Conservation (phyloP, 306 rosid species). For the Ziziphus jujuba region DNA sequence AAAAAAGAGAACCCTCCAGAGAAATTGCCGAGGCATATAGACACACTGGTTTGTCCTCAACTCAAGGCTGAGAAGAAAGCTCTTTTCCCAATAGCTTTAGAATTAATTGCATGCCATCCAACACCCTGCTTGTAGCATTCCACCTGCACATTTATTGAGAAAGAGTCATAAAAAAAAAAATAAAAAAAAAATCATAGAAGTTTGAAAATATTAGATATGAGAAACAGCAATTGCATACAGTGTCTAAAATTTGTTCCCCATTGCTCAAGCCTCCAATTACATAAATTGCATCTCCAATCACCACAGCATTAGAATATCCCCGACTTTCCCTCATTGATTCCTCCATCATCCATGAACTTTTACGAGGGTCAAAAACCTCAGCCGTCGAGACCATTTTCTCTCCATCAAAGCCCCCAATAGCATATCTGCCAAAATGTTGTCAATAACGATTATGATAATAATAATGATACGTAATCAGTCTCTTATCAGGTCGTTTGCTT, state of each 20-base stretch:
- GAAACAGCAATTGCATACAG: constrained; percentile 20
- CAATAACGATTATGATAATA: neutral
- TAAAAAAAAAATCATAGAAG: neutral
- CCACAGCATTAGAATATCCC: constrained; percentile 32
- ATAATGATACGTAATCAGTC: no score
- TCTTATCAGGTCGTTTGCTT: no score
- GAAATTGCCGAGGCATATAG: no score
- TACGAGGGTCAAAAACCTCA: constrained; percentile 48
- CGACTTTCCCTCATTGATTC: constrained; percentile 34
- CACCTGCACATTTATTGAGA: constrained; percentile 28
- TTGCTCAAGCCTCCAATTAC: constrained; percentile 38
- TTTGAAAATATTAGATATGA: neutral
- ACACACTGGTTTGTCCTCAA: neutral
- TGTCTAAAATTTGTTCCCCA: constrained; percentile 17
- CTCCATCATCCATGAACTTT: constrained; percentile 34
- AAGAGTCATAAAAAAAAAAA: neutral
- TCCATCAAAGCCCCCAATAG: constrained; percentile 45
- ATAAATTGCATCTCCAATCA: constrained; percentile 38
- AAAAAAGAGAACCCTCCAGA: no score
- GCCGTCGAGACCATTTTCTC: constrained; percentile 30
- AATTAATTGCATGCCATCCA: constrained; percentile 40
- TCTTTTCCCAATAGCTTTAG: constrained; percentile 43
- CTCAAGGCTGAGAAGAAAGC: constrained; percentile 45
- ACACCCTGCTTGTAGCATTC: constrained; percentile 39
- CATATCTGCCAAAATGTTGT: constrained; percentile 36